Evolutionary conservation across 495 filamentous ascomycete species (phyloP), one percentile per base, ranked within the genome.

Genomic region (Xylaria curta): DNA sequence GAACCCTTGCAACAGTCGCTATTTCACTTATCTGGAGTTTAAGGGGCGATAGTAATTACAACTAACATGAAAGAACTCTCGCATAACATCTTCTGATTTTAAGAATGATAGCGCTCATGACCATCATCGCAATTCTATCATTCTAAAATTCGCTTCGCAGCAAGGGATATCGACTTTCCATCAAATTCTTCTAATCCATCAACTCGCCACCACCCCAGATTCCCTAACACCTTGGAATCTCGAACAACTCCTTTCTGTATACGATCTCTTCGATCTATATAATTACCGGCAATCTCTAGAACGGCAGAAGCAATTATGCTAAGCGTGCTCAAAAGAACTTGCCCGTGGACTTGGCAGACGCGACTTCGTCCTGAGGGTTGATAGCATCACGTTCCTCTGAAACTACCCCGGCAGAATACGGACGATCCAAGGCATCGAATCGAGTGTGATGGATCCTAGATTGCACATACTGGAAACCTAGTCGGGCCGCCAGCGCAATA

Each of bases 381-480:
- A 72, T 51, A 3, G 42, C 56, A 6, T 79, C 80, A 44, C 72
- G 69, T 9, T 78, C 76, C n/a, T 78, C 74, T 31, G 66, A 53
- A 1, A 51, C 62, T 7, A 75, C 26, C 44, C 71, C 71, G 0
- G 47, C 68, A 17, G 89, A 88, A 10, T 82, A 79, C 15, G 89
- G 90, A 8, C 82, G 81, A 77, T 93, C 92, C 3, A 94, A 83
- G 19, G 85, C 90, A 75, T 88, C 83, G 73, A 94, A 93, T 26
- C 85, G 76, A 12, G 80, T 78, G 3, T 88, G 89, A 49, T 79
- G 84, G 15, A 77, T 51, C 75, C 82, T 89, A 12, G 90, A 85
- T n/a, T 76, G 65, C 40, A 83, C 68, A 69, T 80, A 91, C 68
- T 87, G 89, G 24, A 82, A 82, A 0, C 76, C 73, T 8, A 93